Percentiles rank a stretch among this genome's conserved stretches.
phyloP scores from a whole-genome alignment of 306 rosid species.

The Citrullus amarus region DNA sequence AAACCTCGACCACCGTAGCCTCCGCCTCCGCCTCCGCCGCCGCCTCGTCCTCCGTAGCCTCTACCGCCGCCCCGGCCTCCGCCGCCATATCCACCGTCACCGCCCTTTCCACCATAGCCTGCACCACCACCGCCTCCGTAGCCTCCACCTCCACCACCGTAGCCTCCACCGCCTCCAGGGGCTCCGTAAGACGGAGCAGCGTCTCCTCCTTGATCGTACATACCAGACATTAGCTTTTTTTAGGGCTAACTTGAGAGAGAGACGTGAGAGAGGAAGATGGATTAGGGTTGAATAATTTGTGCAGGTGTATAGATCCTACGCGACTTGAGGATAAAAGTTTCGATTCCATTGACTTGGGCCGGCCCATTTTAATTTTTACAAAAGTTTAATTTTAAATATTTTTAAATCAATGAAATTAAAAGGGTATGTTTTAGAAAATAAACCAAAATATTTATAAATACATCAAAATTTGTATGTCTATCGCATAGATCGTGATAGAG shows the following conservation, averaged over 20 bases:
- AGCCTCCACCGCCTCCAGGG: constrained; percentile 23
- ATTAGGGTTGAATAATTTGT: constrained; percentile 14
- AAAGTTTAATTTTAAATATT: no score
- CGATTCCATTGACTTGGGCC: constrained; percentile 1
- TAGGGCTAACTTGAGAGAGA: constrained; percentile 29
- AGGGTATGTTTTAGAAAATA: no score
- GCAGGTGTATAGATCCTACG: not conserved
- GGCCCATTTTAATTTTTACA: not conserved
- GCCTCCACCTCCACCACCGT: constrained; percentile 22
- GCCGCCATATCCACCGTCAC: constrained; percentile 28
- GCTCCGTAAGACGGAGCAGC: constrained; percentile 64
- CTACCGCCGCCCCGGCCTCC: constrained; percentile 23
- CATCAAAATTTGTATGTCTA: no score
- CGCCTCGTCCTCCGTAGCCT: constrained; percentile 22
- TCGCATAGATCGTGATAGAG: no score
- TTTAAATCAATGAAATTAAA: no score
- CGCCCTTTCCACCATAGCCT: constrained; percentile 26
- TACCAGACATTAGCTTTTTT: constrained; percentile 58
- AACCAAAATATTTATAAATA: no score
- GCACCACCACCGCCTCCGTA: constrained; percentile 30
- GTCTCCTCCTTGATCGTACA: constrained; percentile 77
- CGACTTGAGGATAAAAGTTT: not conserved
- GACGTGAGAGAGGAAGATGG: constrained; percentile 9
- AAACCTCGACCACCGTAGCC: constrained; percentile 77
- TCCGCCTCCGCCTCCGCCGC: constrained; percentile 46